Evolutionary conservation across 257 asterid species (phyloP).

Genomic region (Solanum piurae): DNA sequence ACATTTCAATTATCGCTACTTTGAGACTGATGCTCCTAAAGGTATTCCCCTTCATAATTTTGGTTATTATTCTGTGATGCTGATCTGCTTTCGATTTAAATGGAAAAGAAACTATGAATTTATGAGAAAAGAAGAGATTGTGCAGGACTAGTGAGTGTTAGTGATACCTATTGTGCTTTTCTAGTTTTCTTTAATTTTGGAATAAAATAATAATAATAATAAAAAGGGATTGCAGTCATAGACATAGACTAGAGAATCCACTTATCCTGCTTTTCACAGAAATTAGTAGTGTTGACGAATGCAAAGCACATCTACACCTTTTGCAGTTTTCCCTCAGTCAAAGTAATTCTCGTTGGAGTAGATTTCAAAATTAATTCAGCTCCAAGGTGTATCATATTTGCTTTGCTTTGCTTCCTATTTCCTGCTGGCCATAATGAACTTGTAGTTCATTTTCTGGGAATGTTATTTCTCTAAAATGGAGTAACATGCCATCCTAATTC

Average conservation of each 20-base stretch:
- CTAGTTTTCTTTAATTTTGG: neutral
- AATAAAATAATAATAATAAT: neutral
- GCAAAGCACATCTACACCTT: neutral
- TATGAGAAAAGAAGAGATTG: neutral
- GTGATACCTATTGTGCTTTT: neutral
- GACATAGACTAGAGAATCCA: neutral
- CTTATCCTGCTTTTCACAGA: neutral
- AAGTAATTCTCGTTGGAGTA: neutral
- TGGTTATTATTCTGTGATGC: neutral
- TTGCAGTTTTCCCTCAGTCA: neutral
- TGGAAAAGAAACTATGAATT: neutral
- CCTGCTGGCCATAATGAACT: neutral
- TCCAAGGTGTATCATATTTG: neutral
- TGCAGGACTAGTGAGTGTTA: neutral
- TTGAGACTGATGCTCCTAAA: slow-evolving; percentile 92
- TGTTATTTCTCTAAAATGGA: neutral
- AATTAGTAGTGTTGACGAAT: neutral
- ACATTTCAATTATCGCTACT: slow-evolving; percentile 94
- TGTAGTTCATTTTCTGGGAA: neutral
- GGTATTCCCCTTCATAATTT: slow-evolving; percentile 28
- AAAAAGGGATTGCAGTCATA: neutral
- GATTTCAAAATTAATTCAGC: neutral
- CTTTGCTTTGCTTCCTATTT: neutral
- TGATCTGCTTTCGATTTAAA: neutral
- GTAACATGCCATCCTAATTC: neutral